phyloP scores from a whole-genome alignment of 106 monocot species.

The Apostasia ramifera region DNA sequence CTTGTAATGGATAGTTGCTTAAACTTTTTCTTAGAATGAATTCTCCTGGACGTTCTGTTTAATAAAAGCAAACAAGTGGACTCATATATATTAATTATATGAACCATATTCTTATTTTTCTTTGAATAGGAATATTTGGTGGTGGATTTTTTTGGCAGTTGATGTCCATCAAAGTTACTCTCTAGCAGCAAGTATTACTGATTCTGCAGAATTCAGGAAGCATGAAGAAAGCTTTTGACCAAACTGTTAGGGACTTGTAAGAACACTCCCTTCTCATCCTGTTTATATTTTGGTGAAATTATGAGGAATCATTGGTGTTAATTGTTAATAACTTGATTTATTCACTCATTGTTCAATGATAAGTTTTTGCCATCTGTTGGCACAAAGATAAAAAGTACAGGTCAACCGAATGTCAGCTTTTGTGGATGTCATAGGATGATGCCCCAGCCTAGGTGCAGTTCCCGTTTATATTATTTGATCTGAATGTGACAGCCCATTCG shows the following conservation, averaged over 20 bases:
- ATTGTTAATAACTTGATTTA: no score
- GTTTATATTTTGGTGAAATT: neutral
- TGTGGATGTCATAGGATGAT: neutral
- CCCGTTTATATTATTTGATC: neutral
- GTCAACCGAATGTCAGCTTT: neutral
- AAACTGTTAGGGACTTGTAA: conserved; percentile 93
- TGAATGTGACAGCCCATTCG: neutral
- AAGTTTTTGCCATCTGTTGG: neutral
- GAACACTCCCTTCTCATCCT: conserved; percentile 1
- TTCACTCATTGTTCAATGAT: no score
- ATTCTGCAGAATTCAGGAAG: neutral
- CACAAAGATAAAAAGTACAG: neutral
- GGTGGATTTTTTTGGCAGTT: neutral
- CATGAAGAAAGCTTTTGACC: conserved; percentile 97
- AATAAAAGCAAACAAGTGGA: neutral
- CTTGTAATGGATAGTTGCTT: neutral
- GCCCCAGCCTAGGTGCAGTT: neutral
- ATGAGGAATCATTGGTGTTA: no score
- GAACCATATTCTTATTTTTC: neutral
- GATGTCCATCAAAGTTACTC: neutral
- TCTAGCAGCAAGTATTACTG: no score
- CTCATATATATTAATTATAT: neutral
- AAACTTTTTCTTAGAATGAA: neutral
- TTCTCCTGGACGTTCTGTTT: neutral
- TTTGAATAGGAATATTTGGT: neutral